phyloP scores from a whole-genome alignment of 176 grass and related monocot genomes.

The Eleusine indica region DNA sequence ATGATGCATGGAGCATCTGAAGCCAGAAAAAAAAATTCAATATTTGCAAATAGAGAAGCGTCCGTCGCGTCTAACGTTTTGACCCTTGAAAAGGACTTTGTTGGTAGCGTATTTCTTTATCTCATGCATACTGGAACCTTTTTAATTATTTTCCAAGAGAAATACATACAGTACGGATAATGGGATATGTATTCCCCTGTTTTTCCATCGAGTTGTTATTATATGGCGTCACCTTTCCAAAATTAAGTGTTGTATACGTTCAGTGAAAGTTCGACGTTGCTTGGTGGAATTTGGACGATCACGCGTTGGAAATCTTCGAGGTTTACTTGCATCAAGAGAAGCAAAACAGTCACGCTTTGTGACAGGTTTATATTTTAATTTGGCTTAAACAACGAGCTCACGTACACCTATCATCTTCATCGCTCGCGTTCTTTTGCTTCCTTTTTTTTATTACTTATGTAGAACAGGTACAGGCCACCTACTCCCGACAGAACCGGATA shows the following conservation, averaged over 20 bases:
- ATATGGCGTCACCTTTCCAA: background rate
- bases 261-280: background rate
- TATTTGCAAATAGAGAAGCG: background rate
- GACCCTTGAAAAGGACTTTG: conserved; percentile 36
- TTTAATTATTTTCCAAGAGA: background rate
- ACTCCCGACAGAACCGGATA: conserved; percentile 23
- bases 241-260: background rate
- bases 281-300: background rate
- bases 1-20: conserved; percentile 21
- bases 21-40: background rate
- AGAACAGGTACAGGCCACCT: conserved; percentile 25
- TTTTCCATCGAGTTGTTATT: background rate
- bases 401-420: too few relatives aligned
- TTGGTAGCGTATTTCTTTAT: background rate
- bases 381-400: background rate
- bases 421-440: background rate
- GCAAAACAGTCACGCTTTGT: conserved; percentile 8
- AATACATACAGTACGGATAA: too few relatives aligned
- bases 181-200: background rate
- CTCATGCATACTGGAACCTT: background rate
- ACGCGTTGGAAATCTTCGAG: background rate
- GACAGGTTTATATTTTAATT: background rate
- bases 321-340: background rate
- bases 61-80: background rate
- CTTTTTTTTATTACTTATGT: background rate